These are phyloP conservation scores for Trametes cinnabarina DNA, from an alignment of 768 basidiomycete genomes.

Conservation along the genomic window DNA sequence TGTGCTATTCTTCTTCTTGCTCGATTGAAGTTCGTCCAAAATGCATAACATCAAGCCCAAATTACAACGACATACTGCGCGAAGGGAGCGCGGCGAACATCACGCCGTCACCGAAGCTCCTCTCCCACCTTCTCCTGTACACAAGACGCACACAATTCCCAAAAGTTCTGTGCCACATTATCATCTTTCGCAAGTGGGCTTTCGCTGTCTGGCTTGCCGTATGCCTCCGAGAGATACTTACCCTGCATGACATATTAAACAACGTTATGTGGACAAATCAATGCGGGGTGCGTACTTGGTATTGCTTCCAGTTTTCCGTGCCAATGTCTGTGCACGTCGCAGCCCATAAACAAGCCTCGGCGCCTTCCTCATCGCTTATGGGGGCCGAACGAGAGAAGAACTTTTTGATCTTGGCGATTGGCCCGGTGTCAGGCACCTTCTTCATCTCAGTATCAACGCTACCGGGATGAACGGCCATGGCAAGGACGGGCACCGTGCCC, in stretches of 20 bases:
- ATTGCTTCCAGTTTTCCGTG: slow-evolving; percentile 26
- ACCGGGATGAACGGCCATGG: slow-evolving; percentile 28
- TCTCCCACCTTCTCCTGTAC: slow-evolving; percentile 23
- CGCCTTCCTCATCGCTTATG: slow-evolving; percentile 27
- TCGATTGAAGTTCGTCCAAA: too few species aligned
- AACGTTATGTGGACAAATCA: too few species aligned
- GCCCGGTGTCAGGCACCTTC: slow-evolving; percentile 22
- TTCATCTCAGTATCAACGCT: slow-evolving; percentile 28
- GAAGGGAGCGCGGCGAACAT: neutral
- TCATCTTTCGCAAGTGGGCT: slow-evolving; percentile 22
- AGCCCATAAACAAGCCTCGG: slow-evolving; percentile 28
- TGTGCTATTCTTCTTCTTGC: too few species aligned
- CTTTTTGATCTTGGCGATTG: slow-evolving; percentile 25
- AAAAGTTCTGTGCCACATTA: slow-evolving; percentile 21
- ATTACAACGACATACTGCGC: too few species aligned
- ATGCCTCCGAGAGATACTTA: slow-evolving; percentile 26
- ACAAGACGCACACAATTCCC: slow-evolving; percentile 22
- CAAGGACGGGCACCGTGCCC: slow-evolving; percentile 21
- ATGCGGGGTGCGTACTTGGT: slow-evolving; percentile 20
- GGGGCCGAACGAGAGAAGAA: slow-evolving; percentile 10
- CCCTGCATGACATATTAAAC: slow-evolving; percentile 12
- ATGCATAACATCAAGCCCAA: too few species aligned
- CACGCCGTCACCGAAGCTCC: slow-evolving; percentile 12
- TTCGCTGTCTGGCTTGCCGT: slow-evolving; percentile 23
- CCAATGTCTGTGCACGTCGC: slow-evolving; percentile 27